Evolutionary conservation across 1,284 basidiomycete genomes (phyloP).

Genomic region (Trichosporon coremiiforme): DNA sequence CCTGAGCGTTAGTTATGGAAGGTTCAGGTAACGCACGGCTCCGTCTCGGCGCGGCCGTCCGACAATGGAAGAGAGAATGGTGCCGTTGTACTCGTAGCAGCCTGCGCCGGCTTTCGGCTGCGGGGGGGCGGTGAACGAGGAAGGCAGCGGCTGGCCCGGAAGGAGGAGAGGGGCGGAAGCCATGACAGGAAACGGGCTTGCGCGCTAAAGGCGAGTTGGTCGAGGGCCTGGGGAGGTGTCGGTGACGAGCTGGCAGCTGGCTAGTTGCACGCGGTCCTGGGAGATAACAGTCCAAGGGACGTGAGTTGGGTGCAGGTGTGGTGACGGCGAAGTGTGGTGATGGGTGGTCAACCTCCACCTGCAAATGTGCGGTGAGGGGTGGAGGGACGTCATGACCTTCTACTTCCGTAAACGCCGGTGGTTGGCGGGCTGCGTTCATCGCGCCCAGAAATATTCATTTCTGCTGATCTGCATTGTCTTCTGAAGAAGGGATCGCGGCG

Average conservation of each 20-base stretch:
- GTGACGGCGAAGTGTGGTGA: background rate
- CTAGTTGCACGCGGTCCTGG: too few relatives aligned
- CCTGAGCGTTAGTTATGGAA: conserved; percentile 29
- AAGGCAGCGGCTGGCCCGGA: conserved; percentile 77
- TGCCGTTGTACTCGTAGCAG: conserved; percentile 67
- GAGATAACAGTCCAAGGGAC: background rate
- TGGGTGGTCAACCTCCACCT: conserved; percentile 13
- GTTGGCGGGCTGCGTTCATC: background rate
- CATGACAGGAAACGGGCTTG: too few relatives aligned
- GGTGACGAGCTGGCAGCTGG: too few relatives aligned
- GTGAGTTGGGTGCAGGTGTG: background rate
- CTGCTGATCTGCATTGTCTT: background rate
- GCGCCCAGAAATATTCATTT: background rate
- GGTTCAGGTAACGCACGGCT: conserved; percentile 60
- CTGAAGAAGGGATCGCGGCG: too few relatives aligned
- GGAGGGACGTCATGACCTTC: conserved; percentile 12
- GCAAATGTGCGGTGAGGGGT: conserved; percentile 2
- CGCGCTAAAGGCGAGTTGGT: too few relatives aligned
- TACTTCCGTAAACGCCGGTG: conserved; percentile 17
- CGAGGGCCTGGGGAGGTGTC: too few relatives aligned
- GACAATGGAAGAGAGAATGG: conserved; percentile 71
- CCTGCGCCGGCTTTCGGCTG: conserved; percentile 67
- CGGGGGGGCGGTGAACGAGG: conserved; percentile 62
- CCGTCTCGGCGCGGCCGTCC: conserved; percentile 68
- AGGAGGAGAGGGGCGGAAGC: conserved; percentile 59